Base-by-base conservation (phyloP, 257 asterid genomes). In the Rauvolfia tetraphylla region DNA sequence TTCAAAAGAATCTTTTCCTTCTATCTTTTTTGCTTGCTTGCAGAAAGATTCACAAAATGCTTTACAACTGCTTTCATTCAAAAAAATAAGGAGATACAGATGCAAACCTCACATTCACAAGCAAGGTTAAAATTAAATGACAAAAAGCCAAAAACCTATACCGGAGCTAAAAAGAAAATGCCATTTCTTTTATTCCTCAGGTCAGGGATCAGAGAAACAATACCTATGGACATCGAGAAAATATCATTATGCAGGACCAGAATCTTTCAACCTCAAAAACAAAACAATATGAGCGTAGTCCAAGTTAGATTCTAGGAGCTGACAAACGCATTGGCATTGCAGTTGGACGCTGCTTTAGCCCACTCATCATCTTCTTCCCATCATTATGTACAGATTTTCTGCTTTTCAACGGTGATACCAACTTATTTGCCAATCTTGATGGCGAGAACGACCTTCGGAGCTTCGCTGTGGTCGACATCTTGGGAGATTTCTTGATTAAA, bases 381-480 rank as follows among this genome's bases (percentile, higher is more conserved):
- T 85, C 92, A 84, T 87, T 87, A 84, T 87, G 84, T 75, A 81
- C 83, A 81, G 85, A 80, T 67, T 80, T 84, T 66, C 90, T 84
- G 29, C 89, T 80, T 56, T 84, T 87, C 78, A 88, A 69, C 65
- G 90, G 90, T 17, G 88, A 87, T 73, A 82, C 84, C 61, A 86
- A 42, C 85, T 79, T 82, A 80, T 82, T 88, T 46, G 87, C 90
- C 82, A 91, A 71, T 79, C 88, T 83, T 8, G 97, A 80, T 51
- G 92, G 95, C n/a, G 98, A 84, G 86, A 93, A 82, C 12, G 89
- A 93, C 81, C 88, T 85, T 53, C 96, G 75, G 70, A 88, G 80
- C 63, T 82, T 90, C 2, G 89, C 87, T 66, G 93, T 82, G 56
- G 87, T 75, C 20, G 90, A 83, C 14, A 79, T 65, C 78, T 84